Evolutionary conservation across 202 grass and related monocot genomes (phyloP), one percentile per base, ranked within the genome.

Genomic region (Dendrocalamus latiflorus): DNA sequence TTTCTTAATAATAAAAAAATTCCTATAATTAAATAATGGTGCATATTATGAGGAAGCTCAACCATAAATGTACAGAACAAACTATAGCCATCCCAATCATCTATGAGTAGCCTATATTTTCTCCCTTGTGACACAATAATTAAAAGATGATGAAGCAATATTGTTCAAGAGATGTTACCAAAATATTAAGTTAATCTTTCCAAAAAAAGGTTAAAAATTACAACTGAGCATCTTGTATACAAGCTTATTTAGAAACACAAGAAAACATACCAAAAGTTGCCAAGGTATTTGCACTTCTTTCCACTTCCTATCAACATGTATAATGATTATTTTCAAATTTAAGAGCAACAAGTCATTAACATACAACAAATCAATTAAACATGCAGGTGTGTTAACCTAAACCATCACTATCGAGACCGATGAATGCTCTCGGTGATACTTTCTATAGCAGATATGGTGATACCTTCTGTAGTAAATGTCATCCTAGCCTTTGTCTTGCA

Each of bases 391-490:
- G 63, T 82, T 69, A 83, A 95, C 96, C 93, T 98, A 91, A 92
- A 95, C 91, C 96, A 98, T 98, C 83, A 95, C 61, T 98, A 91
- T n/a, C 89, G 85, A 49, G 91, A 92, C n/a, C n/a, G n/a, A n/a
- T n/a, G n/a, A n/a, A n/a, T n/a, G n/a, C n/a, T n/a, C n/a, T n/a
- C n/a, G n/a, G n/a, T n/a, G n/a, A n/a, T n/a, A n/a, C n/a, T n/a
- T n/a, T n/a, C n/a, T n/a, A n/a, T n/a, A n/a, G n/a, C n/a, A n/a
- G n/a, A n/a, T n/a, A n/a, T n/a, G n/a, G n/a, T n/a, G n/a, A n/a
- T n/a, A n/a, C n/a, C n/a, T n/a, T n/a, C n/a, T n/a, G n/a, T n/a
- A n/a, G n/a, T n/a, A n/a, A n/a, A n/a, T n/a, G n/a, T n/a, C n/a
- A n/a, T n/a, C n/a, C n/a, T n/a, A n/a, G n/a, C n/a, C n/a, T n/a